Evolutionary conservation across 345 rosid species (phyloP).

Genomic region (Lepidium didymum): DNA sequence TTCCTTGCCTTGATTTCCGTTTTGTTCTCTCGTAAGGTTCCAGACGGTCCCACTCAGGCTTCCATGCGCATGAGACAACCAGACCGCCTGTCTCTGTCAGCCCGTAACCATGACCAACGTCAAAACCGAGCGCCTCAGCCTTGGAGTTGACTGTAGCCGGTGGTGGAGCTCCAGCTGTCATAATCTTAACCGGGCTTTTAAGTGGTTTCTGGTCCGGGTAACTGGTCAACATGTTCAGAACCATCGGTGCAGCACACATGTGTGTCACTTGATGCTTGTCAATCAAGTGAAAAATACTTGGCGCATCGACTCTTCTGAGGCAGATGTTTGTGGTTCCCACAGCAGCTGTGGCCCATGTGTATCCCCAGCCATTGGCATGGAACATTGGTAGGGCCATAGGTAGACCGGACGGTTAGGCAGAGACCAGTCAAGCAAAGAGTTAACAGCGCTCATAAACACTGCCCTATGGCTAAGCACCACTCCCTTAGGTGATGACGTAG

Average conservation of each 20-base stretch:
- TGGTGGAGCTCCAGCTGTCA: slow-evolving; percentile 56
- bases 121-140: slow-evolving; percentile 42
- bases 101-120: slow-evolving; percentile 48
- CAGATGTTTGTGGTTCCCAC: slow-evolving; percentile 59
- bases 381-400: slow-evolving; percentile 61
- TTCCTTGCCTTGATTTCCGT: slow-evolving; percentile 51
- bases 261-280: slow-evolving; percentile 44
- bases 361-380: slow-evolving; percentile 59
- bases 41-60: slow-evolving; percentile 41
- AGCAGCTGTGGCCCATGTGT: slow-evolving; percentile 53
- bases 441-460: slow-evolving; percentile 32
- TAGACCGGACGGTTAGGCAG: slow-evolving; percentile 40
- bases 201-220: slow-evolving; percentile 16
- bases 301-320: slow-evolving; percentile 32
- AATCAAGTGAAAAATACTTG: slow-evolving; percentile 33
- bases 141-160: slow-evolving; percentile 27
- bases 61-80: slow-evolving; percentile 45
- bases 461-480: slow-evolving; percentile 49
- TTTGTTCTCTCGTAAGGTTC: slow-evolving; percentile 32
- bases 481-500: slow-evolving; percentile 56
- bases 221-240: slow-evolving; percentile 47
- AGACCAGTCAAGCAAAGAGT: slow-evolving; percentile 35
- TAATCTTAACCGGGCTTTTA: slow-evolving; percentile 31
- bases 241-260: slow-evolving; percentile 57
- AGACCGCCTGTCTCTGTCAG: slow-evolving; percentile 48